These are phyloP conservation scores for Coniochaeta hoffmannii DNA, from an alignment of 2,329 filamentous ascomycete genomes.

Conservation along the genomic window DNA sequence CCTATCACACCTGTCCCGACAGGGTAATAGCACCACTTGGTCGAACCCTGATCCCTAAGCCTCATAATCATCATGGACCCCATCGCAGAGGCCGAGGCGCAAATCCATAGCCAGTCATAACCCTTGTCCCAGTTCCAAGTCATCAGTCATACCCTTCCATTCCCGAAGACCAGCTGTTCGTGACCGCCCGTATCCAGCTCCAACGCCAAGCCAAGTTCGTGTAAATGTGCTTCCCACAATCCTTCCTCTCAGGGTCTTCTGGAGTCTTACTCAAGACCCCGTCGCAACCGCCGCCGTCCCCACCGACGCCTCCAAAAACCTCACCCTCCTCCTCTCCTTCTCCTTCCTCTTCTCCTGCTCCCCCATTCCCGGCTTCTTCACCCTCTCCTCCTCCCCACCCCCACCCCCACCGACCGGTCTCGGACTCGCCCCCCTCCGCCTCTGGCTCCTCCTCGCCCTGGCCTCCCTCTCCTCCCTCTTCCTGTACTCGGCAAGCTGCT, in stretches of 20 bases:
- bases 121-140: neutral
- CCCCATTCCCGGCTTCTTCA: neutral
- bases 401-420: neutral
- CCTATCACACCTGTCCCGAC: neutral
- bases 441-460: constrained; percentile 44
- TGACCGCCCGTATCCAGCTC: neutral
- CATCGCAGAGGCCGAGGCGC: neutral
- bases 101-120: neutral
- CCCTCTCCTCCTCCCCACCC: neutral
- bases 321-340: constrained; percentile 13
- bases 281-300: neutral
- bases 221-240: too few species aligned
- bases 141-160: neutral
- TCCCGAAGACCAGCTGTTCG: neutral
- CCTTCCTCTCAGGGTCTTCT: too few species aligned
- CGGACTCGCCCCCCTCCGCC: constrained; percentile 14
- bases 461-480: constrained; percentile 55
- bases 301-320: constrained; percentile 20
- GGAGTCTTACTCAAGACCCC: neutral
- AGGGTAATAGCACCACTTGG: neutral
- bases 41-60: neutral
- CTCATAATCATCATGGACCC: neutral
- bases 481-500: constrained; percentile 56
- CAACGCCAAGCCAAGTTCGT: neutral
- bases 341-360: constrained; percentile 26